Evolutionary conservation across 495 filamentous ascomycete species (phyloP).

Genomic region (Ramalina peruviana): DNA sequence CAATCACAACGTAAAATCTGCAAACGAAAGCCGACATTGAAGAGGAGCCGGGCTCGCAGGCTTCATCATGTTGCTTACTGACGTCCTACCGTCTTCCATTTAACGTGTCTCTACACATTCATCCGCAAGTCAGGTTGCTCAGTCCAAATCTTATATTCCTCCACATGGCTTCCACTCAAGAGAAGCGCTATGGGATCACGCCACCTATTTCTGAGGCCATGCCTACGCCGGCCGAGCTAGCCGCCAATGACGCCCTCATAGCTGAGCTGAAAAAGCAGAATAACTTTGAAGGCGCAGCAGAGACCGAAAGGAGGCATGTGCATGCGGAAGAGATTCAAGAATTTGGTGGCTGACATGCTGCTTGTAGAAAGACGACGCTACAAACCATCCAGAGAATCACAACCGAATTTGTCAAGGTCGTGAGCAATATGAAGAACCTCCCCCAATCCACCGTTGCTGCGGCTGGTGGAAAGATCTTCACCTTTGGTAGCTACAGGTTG

Average conservation of each 20-base stretch:
- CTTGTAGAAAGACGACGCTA: constrained; percentile 39
- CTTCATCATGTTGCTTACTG: no score
- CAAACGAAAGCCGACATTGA: no score
- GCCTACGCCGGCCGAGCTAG: constrained; percentile 61
- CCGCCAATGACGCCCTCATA: constrained; percentile 61
- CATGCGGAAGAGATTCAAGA: no score
- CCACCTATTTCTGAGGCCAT: constrained; percentile 63
- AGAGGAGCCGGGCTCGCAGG: no score
- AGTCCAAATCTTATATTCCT: neutral
- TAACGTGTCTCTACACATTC: no score
- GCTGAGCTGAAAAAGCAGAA: constrained; percentile 74
- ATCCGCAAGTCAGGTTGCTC: no score
- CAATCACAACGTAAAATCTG: no score
- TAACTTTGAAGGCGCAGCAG: constrained; percentile 71
- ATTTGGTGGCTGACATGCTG: no score
- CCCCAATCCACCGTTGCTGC: constrained; percentile 62
- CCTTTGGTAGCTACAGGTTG: constrained; percentile 85
- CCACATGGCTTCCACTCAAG: constrained; percentile 30
- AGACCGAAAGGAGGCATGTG: constrained; percentile 63
- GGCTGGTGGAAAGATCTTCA: constrained; percentile 80
- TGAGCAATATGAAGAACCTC: constrained; percentile 54
- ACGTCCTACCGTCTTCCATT: no score
- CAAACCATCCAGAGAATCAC: constrained; percentile 60
- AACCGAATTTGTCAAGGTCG: constrained; percentile 69
- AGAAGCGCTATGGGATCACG: constrained; percentile 65